Conservation (phyloP, 305 asterid genomes). For the Solanum hybrid region DNA sequence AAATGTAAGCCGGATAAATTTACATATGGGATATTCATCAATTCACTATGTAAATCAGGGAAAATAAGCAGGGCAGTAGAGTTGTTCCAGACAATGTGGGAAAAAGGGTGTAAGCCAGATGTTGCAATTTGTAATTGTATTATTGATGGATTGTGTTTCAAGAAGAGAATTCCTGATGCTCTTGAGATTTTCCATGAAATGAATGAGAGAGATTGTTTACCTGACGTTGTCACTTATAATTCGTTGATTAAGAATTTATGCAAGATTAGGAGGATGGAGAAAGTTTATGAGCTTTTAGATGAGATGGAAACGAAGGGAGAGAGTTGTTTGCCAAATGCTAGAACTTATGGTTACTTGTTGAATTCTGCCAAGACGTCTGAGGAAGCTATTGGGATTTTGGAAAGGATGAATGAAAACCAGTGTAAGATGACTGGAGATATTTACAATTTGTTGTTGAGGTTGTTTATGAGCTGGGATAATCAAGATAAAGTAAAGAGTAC, state of each 20-base stretch:
- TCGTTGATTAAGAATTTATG: conserved; percentile 58
- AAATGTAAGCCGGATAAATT: conserved; percentile 43
- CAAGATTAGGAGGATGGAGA: conserved; percentile 52
- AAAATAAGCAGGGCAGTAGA: conserved; percentile 44
- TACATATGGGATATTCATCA: conserved; percentile 57
- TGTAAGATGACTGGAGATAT: conserved; percentile 37
- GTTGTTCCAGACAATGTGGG: conserved; percentile 66
- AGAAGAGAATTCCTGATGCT: conserved; percentile 78
- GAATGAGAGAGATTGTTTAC: conserved; percentile 35
- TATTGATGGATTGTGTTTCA: conserved; percentile 74
- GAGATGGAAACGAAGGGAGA: conserved; percentile 49
- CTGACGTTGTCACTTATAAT: conserved; percentile 54
- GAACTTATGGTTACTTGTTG: conserved; percentile 45
- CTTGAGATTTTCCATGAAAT: conserved; percentile 43
- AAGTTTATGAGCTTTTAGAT: conserved; percentile 41
- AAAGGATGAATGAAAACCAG: conserved; percentile 43
- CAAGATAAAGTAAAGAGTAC: conserved; percentile 18
- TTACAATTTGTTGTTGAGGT: conserved; percentile 53
- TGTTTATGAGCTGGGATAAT: conserved; percentile 61
- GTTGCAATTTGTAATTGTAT: conserved; percentile 58
- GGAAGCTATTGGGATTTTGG: conserved; percentile 47
- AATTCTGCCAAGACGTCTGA: conserved; percentile 32
- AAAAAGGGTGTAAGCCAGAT: conserved; percentile 46
- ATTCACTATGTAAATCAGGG: conserved; percentile 54
- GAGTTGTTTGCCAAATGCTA: conserved; percentile 38